These are phyloP conservation scores for Epichloe uncinata DNA, from an alignment of 2,329 filamentous ascomycete species.

Conservation along the genomic window DNA sequence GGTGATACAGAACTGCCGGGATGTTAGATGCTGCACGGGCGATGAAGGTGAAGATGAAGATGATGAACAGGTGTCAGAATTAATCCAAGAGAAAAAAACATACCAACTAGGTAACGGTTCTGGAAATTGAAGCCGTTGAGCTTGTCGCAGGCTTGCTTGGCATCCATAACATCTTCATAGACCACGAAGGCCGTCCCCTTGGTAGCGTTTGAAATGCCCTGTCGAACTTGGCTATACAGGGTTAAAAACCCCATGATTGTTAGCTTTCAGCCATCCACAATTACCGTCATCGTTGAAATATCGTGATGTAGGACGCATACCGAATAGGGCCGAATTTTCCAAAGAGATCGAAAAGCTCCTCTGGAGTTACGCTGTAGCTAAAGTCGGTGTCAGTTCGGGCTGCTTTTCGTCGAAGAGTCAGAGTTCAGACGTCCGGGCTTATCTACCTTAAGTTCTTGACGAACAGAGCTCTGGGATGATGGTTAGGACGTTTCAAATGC, in stretches of 20 bases:
- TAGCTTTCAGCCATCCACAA: slow-evolving; percentile 1
- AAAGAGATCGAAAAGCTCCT: slow-evolving; percentile 97
- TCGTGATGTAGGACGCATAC: slow-evolving; percentile 37
- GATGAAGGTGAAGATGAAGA: neutral
- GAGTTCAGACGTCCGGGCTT: neutral
- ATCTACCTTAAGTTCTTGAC: slow-evolving; percentile 94
- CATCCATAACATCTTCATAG: slow-evolving; percentile 98
- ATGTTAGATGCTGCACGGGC: neutral
- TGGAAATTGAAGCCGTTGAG: slow-evolving; percentile 99
- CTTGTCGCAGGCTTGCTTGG: slow-evolving; percentile 98
- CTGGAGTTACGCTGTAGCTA: slow-evolving; percentile 97
- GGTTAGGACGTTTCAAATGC: slow-evolving; percentile 18
- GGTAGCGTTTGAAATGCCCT: slow-evolving; percentile 92
- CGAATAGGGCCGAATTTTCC: slow-evolving; percentile 93
- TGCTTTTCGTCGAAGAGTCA: neutral
- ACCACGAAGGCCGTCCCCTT: slow-evolving; percentile 98
- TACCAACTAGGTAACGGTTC: slow-evolving; percentile 96
- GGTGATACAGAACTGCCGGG: slow-evolving; percentile 43
- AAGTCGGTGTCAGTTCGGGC: slow-evolving; percentile 12
- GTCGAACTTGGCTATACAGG: slow-evolving; percentile 74
- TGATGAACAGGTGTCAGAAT: slow-evolving; percentile 4
- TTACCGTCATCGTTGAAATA: neutral
- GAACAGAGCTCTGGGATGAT: slow-evolving; percentile 74
- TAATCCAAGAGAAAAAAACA: slow-evolving; percentile 17
- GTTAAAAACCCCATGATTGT: slow-evolving; percentile 1